Base-by-base conservation (phyloP, 495 filamentous ascomycete genomes). In the Hypoxylon fuscum region DNA sequence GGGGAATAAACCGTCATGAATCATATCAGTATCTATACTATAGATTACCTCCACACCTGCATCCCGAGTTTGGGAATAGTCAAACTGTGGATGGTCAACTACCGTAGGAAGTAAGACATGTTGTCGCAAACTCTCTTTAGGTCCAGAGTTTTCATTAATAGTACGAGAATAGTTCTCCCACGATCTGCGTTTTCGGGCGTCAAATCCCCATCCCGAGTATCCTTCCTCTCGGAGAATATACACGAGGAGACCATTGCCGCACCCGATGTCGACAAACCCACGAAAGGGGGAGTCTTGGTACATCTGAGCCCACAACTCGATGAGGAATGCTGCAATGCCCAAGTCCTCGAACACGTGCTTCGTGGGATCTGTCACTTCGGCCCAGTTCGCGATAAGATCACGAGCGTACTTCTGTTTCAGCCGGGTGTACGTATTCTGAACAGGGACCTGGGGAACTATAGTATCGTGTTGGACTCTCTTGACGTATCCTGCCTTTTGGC, bases 291-390 rank as follows among this genome's bases (percentile, higher is more conserved):
- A 63, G 43, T 71, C 55, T 12, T 71, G 74, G 68, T 98, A 97
- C 88, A 97, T 95, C 57, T 88, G 83, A 47, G 79, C 74, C 95
- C 96, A 98, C 8, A 97, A 80, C 80, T 96, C 94, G 25, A 98
- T 89, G 34, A 98, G 75, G 68, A 98, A 98, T 8, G 95, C 91
- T 0, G 96, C 88, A 56, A 98, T 96, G n/a, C 86, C 78, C 15
- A 98, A 75, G 71, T 98, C 93, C 71, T 98, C 95, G 72, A 96
- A 96, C 6, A 97, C 91, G 73, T 98, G 92, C 71, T 97, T 98
- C 17, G 79, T 81, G 0, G 93, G 90, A 70, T 96, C 92, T 1
- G 94, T 97, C 41, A 80, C 79, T 75, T 98, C 94, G 10, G 84
- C 86, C 95, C 96, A 98, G 6, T 71, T 70, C 20, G 82, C 72